Evolutionary conservation across 2,329 filamentous ascomycete species (phyloP).

Genomic region (Colletotrichum sp.): DNA sequence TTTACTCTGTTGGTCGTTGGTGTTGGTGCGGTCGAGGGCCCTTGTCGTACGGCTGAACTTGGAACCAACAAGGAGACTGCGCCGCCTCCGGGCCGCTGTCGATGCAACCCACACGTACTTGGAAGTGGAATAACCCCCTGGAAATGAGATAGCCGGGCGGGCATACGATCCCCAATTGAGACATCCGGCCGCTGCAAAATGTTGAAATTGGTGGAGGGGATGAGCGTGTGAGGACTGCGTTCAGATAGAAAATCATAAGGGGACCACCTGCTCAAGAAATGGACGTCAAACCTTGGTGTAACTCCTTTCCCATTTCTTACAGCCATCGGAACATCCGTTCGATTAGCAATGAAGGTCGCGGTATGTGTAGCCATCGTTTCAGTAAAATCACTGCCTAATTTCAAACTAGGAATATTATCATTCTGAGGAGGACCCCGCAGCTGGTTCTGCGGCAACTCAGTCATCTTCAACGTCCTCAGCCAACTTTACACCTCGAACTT

Average conservation of each 20-base stretch:
- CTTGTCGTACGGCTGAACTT: background rate
- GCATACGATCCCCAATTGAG: background rate
- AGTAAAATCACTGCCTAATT: background rate
- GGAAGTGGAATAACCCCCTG: background rate
- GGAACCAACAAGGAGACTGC: background rate
- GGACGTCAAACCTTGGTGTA: background rate
- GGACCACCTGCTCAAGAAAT: background rate
- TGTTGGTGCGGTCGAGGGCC: background rate
- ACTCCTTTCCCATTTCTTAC: background rate
- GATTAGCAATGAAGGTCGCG: background rate
- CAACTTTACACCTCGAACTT: background rate
- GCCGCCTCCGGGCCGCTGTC: background rate
- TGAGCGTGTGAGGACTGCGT: background rate
- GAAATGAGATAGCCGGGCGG: background rate
- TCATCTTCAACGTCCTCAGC: background rate
- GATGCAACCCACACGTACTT: background rate
- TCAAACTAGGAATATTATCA: background rate
- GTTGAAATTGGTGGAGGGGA: background rate
- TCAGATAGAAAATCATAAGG: background rate
- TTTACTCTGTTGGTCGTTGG: background rate
- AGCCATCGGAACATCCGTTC: background rate
- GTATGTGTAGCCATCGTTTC: background rate
- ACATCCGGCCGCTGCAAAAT: background rate
- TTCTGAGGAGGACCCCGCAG: background rate
- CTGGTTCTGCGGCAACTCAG: background rate